Conservation (phyloP, 2,329 filamentous ascomycete genomes). For the Aspergillus sp. region DNA sequence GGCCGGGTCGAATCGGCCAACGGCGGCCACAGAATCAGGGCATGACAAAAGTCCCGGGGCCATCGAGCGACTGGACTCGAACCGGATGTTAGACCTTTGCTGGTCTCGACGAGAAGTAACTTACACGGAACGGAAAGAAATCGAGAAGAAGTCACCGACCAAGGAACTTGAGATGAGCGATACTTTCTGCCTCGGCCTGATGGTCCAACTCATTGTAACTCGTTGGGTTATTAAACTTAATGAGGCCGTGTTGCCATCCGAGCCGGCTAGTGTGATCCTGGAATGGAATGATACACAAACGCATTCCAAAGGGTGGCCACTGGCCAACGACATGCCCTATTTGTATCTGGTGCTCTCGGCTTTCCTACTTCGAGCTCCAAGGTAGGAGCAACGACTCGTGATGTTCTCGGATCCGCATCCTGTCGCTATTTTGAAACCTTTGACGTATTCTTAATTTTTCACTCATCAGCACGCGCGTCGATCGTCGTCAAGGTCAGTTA, state of each 20-base stretch:
- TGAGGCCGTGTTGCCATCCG: background rate
- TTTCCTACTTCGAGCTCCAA: background rate
- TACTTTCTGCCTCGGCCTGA: background rate
- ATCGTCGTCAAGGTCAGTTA: background rate
- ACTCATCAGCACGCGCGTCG: background rate
- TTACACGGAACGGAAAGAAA: background rate
- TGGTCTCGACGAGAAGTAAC: background rate
- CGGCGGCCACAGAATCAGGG: background rate
- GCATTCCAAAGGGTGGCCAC: slow-evolving; percentile 8
- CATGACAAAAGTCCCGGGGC: background rate
- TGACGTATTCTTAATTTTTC: too few species aligned
- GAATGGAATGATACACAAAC: slow-evolving; percentile 4
- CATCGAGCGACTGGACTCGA: background rate
- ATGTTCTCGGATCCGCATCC: background rate
- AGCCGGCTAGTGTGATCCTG: background rate
- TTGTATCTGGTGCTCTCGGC: background rate
- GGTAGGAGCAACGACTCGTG: background rate
- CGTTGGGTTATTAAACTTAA: background rate
- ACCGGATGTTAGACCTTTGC: background rate
- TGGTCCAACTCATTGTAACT: background rate
- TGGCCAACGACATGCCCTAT: background rate
- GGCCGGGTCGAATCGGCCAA: background rate
- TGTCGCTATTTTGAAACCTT: background rate
- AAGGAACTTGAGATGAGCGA: background rate
- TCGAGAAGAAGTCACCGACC: background rate